Base-by-base conservation (phyloP, 2,329 filamentous ascomycete genomes). In the Malbranchea cinnamomea region DNA sequence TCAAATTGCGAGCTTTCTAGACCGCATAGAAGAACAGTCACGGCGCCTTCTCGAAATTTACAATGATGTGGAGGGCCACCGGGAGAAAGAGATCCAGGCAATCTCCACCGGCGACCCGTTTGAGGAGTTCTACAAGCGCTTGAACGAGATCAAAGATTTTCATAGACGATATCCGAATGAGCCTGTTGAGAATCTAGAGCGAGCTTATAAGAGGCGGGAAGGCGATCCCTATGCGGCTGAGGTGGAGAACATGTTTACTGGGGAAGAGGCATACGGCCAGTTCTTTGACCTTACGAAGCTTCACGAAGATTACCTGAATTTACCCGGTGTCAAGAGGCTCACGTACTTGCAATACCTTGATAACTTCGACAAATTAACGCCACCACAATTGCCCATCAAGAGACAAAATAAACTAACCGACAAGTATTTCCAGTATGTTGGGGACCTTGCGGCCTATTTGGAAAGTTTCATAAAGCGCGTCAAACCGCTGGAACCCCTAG, bases 311-410 rank as follows among this genome's bases (percentile, higher is more conserved):
- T 98, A 84, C 49, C 67, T 94, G 36, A 98, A 98, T 49, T 65
- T 98, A 6, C 79, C 83, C 2, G 77, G 79, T 6, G 74, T 85
- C 12, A 92, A 91, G 56, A 72, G 87, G 31, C 60, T 89, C 23
- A 78, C 74, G 10, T 98, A 98, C 49, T 64, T 95, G 28, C 85
- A 95, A 61, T 98, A 93, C 46, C 71, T 98, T 22, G 82, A 92
- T 41, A 59, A 74, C 1, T 95, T 98, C 52, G 89, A 98, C 57
- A 72, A 74, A 40, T 95, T 98, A 49, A 65, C 73, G 1, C 68
- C 75, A 0, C 79, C 79, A 3, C 67, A 75, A 28, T 70, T 79
- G 28, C 75, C 75, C 8, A 66, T 93, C 39, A 87, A 80, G 49
- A 68, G 80, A 29, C 61, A 67, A 17, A 80, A 93, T 48, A 98